Conservation (phyloP, 345 rosid species). For the Boechera stricta region DNA sequence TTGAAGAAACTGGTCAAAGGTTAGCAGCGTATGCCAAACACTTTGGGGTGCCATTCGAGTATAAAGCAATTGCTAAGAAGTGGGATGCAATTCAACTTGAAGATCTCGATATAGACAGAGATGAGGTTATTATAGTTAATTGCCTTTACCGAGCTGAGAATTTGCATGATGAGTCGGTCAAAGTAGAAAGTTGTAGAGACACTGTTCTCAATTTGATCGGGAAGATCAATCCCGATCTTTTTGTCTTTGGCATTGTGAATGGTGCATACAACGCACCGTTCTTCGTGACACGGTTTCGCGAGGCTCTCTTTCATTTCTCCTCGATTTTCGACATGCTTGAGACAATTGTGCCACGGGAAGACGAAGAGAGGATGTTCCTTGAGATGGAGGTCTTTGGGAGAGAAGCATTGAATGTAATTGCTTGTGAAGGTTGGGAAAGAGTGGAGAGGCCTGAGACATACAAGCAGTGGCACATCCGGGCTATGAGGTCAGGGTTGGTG, state of each 20-base stretch:
- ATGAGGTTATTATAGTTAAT: conserved; percentile 73
- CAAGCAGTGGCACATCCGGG: conserved; percentile 91
- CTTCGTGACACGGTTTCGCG: conserved; percentile 85
- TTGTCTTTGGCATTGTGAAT: conserved; percentile 64
- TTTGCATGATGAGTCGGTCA: conserved; percentile 77
- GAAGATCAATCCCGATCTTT: conserved; percentile 73
- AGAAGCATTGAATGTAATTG: conserved; percentile 83
- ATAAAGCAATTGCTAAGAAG: conserved; percentile 80
- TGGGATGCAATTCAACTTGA: conserved; percentile 79
- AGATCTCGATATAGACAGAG: conserved; percentile 72
- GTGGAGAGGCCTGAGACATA: conserved; percentile 94
- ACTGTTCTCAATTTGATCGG: conserved; percentile 64
- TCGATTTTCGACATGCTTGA: conserved; percentile 89
- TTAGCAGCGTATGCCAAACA: conserved; percentile 81
- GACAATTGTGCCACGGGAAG: conserved; percentile 75
- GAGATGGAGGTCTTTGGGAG: conserved; percentile 82
- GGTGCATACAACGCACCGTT: conserved; percentile 88
- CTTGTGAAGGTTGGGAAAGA: conserved; percentile 94
- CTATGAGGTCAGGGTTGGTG: conserved; percentile 76
- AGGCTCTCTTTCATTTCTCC: conserved; percentile 93
- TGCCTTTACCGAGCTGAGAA: conserved; percentile 73
- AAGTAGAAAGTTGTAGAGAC: conserved; percentile 65
- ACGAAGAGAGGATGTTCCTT: conserved; percentile 67
- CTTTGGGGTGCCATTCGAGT: conserved; percentile 80
- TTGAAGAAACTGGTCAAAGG: conserved; percentile 88